Base-by-base conservation (phyloP, 2,329 filamentous ascomycete species). In the Macrophomina pseudophaseolina region DNA sequence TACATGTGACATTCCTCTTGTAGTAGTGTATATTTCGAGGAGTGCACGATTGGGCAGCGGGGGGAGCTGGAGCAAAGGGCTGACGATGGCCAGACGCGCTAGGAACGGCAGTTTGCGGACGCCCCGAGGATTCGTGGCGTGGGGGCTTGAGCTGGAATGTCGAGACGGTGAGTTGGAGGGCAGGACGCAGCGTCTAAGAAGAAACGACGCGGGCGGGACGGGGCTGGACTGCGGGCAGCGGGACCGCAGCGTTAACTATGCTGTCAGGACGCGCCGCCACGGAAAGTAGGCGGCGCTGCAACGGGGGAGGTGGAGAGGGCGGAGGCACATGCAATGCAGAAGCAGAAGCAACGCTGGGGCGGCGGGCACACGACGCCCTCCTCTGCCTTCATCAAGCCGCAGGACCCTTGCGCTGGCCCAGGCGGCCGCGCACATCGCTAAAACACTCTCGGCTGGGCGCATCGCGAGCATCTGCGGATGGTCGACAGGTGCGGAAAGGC, bases 321-420 rank as follows among this genome's bases (percentile, higher is more conserved):
- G 18, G 54, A 30, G 30, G 54, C 54, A 58, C 54, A 60, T 60
- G 56, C 56, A 60, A 68, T 48, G 64, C 35, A 38, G 51, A 60
- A 30, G 58, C 51, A 23, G 23, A 23, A 67, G 64, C 32, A 53
- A 52, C 51, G 64, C 65, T 9, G 14, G 35, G 49, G 16, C 9
- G 54, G 23, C 49, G 54, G 40, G 40, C 56, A 60, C 56, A 60
- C 56, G 56, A 48, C 54, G 23, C 54, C 44, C 44, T 46, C 54
- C 52, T 35, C 33, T 18, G 28, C 28, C 30, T 33, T 35, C 33
- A 40, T 35, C 35, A n/a, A 54, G 52, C 32, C 51, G 54, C 54
- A 38, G 23, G 40, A 60, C 56, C 56, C 56, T 44, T 28, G 56
- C 28, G 35, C 40, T 48, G 33, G 53, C 30, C 51, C 28, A 7